Evolutionary conservation across 2,329 filamentous ascomycete genomes (phyloP).

Genomic region (Lachnellula hyalina): DNA sequence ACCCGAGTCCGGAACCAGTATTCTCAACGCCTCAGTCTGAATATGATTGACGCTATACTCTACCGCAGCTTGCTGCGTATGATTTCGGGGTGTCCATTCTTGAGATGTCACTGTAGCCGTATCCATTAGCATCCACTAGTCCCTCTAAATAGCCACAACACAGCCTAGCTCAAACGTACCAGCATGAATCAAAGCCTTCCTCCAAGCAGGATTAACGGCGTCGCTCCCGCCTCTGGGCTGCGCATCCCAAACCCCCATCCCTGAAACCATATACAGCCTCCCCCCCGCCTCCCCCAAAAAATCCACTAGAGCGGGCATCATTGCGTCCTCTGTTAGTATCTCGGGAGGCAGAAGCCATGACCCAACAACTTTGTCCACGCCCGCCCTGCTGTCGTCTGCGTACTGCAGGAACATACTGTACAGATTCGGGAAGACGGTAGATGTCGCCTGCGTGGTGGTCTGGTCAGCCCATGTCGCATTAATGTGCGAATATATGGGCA

Average conservation of each 20-base stretch:
- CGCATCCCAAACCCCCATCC: constrained; percentile 40
- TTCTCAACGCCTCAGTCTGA: constrained; percentile 8
- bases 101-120: not conserved
- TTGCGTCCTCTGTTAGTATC: constrained; percentile 32
- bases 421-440: constrained; percentile 4
- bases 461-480: constrained; percentile 33
- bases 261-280: constrained; percentile 34
- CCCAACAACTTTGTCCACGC: constrained; percentile 33
- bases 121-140: not conserved
- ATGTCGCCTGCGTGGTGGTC: constrained; percentile 24
- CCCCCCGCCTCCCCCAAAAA: constrained; percentile 33
- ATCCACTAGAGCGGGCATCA: constrained; percentile 25
- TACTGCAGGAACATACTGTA: constrained; percentile 2
- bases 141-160: not conserved
- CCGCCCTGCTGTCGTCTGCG: constrained; percentile 37
- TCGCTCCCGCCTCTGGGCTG: constrained; percentile 38
- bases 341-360: constrained; percentile 40
- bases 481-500: constrained; percentile 22
- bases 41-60: constrained; percentile 1
- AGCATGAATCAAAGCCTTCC: constrained; percentile 37
- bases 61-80: not conserved
- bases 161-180: constrained; percentile 28
- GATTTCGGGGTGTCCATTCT: not conserved
- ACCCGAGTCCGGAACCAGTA: constrained; percentile 14
- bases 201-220: constrained; percentile 47